phyloP scores from a whole-genome alignment of 106 monocot genomes.

The Apostasia shenzhenica region DNA sequence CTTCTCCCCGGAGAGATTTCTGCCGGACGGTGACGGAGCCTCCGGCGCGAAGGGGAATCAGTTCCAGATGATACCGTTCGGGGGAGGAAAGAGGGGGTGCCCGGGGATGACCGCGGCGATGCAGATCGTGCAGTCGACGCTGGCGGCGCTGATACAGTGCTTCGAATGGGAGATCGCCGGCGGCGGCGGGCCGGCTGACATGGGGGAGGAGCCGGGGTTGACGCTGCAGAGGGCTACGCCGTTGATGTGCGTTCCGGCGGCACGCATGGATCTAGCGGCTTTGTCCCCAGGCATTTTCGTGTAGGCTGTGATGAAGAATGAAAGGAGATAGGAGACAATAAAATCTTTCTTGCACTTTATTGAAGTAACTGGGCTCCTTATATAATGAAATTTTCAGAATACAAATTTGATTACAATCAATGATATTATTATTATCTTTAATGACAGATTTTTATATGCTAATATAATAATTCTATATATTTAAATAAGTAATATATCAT shows the following conservation, averaged over 20 bases:
- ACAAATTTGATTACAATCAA: too few relatives aligned
- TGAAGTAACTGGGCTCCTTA: too few relatives aligned
- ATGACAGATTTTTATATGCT: too few relatives aligned
- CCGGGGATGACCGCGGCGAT: slow-evolving; percentile 22
- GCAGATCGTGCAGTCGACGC: slow-evolving; percentile 13
- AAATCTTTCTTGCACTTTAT: too few relatives aligned
- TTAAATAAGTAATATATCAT: too few relatives aligned
- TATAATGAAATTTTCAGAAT: too few relatives aligned
- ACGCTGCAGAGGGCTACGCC: slow-evolving; percentile 25
- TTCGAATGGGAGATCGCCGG: slow-evolving; percentile 22
- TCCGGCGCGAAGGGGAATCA: slow-evolving; percentile 12
- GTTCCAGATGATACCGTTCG: slow-evolving; percentile 32
- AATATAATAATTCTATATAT: too few relatives aligned
- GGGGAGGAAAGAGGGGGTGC: slow-evolving; percentile 29
- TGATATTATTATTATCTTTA: too few relatives aligned
- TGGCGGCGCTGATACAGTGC: slow-evolving; percentile 28
- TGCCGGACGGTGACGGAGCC: neutral
- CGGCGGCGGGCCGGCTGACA: slow-evolving; percentile 13
- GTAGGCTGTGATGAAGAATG: too few relatives aligned
- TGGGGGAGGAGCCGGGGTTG: slow-evolving; percentile 27
- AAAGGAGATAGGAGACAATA: too few relatives aligned
- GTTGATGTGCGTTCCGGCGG: slow-evolving; percentile 11
- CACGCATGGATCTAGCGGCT: neutral
- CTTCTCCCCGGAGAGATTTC: slow-evolving; percentile 21
- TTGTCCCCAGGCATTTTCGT: too few relatives aligned